Conservation (phyloP, 257 asterid species). For the Parsonsia alboflavescens region DNA sequence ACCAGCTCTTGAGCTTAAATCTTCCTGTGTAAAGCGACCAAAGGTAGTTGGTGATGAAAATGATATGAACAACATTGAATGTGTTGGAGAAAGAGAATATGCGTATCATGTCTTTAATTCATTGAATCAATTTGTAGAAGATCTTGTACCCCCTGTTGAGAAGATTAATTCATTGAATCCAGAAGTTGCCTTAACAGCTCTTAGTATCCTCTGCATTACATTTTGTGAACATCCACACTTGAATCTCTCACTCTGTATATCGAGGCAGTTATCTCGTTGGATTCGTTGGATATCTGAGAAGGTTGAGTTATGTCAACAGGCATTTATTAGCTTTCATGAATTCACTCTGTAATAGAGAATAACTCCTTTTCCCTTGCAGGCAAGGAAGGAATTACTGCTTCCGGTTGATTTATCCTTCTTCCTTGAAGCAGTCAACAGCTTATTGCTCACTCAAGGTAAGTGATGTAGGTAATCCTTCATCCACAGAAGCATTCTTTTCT, state of each 20-base stretch:
- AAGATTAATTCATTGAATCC: constrained; percentile 36
- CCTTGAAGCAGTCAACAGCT: constrained; percentile 69
- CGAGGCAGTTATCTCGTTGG: constrained; percentile 64
- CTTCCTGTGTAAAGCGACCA: constrained; percentile 53
- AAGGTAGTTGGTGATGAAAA: constrained; percentile 32
- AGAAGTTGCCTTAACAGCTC: constrained; percentile 60
- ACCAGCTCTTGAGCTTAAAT: constrained; percentile 36
- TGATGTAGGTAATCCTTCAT: constrained; percentile 10
- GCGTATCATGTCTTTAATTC: constrained; percentile 50
- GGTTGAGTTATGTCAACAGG: constrained; percentile 36
- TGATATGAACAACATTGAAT: constrained; percentile 29
- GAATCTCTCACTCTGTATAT: constrained; percentile 45
- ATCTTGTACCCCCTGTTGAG: constrained; percentile 61
- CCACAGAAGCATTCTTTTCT: neutral
- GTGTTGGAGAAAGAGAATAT: constrained; percentile 50
- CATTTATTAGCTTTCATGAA: neutral
- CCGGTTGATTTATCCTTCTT: constrained; percentile 53
- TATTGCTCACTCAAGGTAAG: constrained; percentile 62
- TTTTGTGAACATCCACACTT: constrained; percentile 59
- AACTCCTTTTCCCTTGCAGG: constrained; percentile 44
- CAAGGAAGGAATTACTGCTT: constrained; percentile 35
- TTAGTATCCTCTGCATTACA: constrained; percentile 66
- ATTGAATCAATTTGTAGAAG: constrained; percentile 52
- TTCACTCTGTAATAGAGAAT: constrained; percentile 15
- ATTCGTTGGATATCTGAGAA: constrained; percentile 73